phyloP scores from a whole-genome alignment of 352 stramenopile species.

The Phytophthora fragariae region DNA sequence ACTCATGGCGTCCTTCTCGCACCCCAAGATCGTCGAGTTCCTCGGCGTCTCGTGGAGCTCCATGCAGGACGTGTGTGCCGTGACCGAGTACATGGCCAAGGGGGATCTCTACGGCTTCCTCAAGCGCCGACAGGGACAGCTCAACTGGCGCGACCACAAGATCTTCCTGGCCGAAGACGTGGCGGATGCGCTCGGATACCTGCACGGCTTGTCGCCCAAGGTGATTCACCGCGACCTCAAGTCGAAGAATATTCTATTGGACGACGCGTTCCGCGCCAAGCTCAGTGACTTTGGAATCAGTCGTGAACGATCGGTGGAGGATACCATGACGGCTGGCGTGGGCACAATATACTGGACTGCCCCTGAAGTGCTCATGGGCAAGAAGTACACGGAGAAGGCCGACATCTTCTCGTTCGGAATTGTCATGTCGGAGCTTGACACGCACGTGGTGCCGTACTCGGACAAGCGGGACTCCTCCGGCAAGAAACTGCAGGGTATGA shows the following conservation, averaged over 20 bases:
- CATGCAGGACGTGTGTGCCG: conserved; percentile 70
- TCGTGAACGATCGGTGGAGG: conserved; percentile 74
- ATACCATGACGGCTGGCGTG: conserved; percentile 86
- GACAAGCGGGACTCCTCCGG: conserved; percentile 76
- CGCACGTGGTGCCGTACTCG: conserved; percentile 80
- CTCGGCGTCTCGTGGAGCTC: conserved; percentile 80
- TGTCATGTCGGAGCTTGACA: conserved; percentile 84
- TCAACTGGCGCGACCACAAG: conserved; percentile 82
- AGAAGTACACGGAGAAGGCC: conserved; percentile 87
- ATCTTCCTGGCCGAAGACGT: conserved; percentile 80
- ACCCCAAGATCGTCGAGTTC: conserved; percentile 88
- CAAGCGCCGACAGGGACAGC: conserved; percentile 67
- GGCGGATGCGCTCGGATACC: conserved; percentile 72
- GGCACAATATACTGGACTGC: conserved; percentile 89
- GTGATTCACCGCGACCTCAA: conserved; percentile 53
- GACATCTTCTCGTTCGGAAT: conserved; percentile 90
- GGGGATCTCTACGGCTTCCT: conserved; percentile 81
- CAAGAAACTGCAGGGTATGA: conserved; percentile 85
- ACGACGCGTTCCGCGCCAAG: conserved; percentile 69
- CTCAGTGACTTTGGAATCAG: conserved; percentile 84
- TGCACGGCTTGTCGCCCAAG: conserved; percentile 68
- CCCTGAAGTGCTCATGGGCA: conserved; percentile 81
- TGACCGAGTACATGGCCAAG: conserved; percentile 87
- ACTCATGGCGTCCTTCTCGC: conserved; percentile 83
- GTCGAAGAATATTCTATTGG: conserved; percentile 66